phyloP scores from a whole-genome alignment of 2,329 filamentous ascomycete species.

The Pseudopithomyces chartarum region DNA sequence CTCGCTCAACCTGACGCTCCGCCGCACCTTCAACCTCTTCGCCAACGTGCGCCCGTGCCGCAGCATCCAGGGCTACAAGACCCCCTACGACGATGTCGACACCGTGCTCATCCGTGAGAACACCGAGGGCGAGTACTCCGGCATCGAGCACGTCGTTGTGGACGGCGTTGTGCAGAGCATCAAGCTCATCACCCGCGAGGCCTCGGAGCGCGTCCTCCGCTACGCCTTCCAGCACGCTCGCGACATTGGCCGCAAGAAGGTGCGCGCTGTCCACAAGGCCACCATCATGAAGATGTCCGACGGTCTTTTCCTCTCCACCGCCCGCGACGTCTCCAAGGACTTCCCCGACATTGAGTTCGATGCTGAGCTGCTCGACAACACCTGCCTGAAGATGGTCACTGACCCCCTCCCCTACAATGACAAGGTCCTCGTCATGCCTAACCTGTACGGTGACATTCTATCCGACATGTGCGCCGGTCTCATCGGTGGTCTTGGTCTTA shows the following conservation, averaged over 20 bases:
- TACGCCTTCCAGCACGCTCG: constrained; percentile 99
- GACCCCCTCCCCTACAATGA: constrained; percentile 97
- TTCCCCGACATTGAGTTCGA: constrained; percentile 97
- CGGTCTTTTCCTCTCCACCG: constrained; percentile 93
- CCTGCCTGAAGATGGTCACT: constrained; percentile 97
- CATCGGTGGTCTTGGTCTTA: constrained; percentile 95
- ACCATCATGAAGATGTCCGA: constrained; percentile 99
- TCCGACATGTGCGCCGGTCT: constrained; percentile 99
- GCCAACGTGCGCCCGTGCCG: constrained; percentile 98
- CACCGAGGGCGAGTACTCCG: constrained; percentile 99
- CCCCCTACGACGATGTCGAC: constrained; percentile 95
- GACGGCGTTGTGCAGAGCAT: constrained; percentile 99
- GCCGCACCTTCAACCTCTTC: constrained; percentile 99
- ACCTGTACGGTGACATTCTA: constrained; percentile 98
- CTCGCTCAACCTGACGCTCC: constrained; percentile 97
- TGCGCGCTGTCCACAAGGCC: constrained; percentile 98
- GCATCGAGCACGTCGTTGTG: constrained; percentile 97
- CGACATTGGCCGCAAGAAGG: constrained; percentile 92
- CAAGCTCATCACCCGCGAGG: constrained; percentile 97
- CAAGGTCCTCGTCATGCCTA: constrained; percentile 97
- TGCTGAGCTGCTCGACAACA: constrained; percentile 97
- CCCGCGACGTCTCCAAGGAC: constrained; percentile 85
- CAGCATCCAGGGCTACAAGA: constrained; percentile 97
- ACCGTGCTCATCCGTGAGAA: constrained; percentile 99
- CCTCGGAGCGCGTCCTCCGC: constrained; percentile 91